Evolutionary conservation across 2,329 filamentous ascomycete genomes (phyloP).

Genomic region (Fusarium sterilihyphosum): DNA sequence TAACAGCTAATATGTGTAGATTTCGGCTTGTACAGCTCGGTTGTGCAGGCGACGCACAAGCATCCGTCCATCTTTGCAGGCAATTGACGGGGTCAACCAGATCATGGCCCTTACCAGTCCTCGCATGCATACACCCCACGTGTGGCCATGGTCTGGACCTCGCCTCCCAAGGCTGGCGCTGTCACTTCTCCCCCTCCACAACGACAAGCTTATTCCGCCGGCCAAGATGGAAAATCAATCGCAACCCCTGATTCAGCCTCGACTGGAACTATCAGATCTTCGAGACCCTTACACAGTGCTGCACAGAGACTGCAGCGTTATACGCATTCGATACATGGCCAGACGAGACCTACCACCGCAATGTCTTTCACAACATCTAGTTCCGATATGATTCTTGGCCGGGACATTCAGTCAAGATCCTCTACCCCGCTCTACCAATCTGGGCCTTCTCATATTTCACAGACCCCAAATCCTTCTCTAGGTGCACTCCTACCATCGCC

Average conservation of each 20-base stretch:
- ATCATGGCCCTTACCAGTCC: conserved; percentile 38
- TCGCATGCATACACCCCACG: conserved; percentile 42
- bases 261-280: conserved; percentile 8
- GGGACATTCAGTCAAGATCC: conserved; percentile 4
- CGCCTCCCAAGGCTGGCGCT: conserved; percentile 11
- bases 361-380: conserved; percentile 37
- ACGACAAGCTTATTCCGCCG: conserved; percentile 7
- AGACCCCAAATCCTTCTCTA: conserved; percentile 17
- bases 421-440: conserved; percentile 2
- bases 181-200: background rate
- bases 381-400: conserved; percentile 31
- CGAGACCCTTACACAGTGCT: conserved; percentile 4
- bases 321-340: background rate
- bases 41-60: conserved; percentile 87
- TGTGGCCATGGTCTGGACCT: conserved; percentile 54
- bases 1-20: conserved; percentile 61
- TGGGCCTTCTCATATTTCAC: conserved; percentile 23
- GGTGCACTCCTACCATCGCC: conserved; percentile 24
- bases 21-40: conserved; percentile 76
- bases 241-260: conserved; percentile 2
- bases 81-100: conserved; percentile 49
- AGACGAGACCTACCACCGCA: conserved; percentile 26
- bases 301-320: conserved; percentile 7
- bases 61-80: conserved; percentile 80
- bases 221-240: conserved; percentile 16